A percentile compares a stretch with the other conserved stretches of the same genome.
Evolutionary conservation across 495 filamentous ascomycete species (phyloP).

Genomic region (Melanomma pulvis-pyrius): DNA sequence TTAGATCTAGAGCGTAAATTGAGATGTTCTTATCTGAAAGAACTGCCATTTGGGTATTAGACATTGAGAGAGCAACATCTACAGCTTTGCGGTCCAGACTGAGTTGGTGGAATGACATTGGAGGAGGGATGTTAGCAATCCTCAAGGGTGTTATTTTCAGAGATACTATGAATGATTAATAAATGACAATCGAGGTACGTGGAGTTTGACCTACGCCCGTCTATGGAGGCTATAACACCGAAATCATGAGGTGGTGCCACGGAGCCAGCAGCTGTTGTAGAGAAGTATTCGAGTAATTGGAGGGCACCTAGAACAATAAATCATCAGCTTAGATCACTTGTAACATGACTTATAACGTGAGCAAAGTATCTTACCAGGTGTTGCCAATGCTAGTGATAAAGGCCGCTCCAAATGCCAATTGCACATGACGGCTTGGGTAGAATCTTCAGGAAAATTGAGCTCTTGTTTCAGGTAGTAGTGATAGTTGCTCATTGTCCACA

Average conservation of each 20-base stretch:
- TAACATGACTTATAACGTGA: not conserved
- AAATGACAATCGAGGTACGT: slow-evolving; percentile 7
- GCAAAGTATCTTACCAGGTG: slow-evolving; percentile 8
- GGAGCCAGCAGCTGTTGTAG: slow-evolving; percentile 68
- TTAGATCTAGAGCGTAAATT: slow-evolving; percentile 42
- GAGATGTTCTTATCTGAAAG: slow-evolving; percentile 44
- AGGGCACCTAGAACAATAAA: slow-evolving; percentile 47
- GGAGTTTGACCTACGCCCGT: slow-evolving; percentile 65
- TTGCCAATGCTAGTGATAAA: slow-evolving; percentile 57
- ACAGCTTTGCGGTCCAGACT: slow-evolving; percentile 61
- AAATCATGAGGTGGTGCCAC: slow-evolving; percentile 72
- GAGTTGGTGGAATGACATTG: slow-evolving; percentile 84
- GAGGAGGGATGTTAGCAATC: slow-evolving; percentile 83
- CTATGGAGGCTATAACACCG: slow-evolving; percentile 83
- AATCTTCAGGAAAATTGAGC: slow-evolving; percentile 35
- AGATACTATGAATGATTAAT: slow-evolving; percentile 46
- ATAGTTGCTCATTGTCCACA: slow-evolving; percentile 98
- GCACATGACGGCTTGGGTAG: not conserved
- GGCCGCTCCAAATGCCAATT: slow-evolving; percentile 86
- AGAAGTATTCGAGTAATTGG: slow-evolving; percentile 67
- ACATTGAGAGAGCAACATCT: slow-evolving; percentile 73
- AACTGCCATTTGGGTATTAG: slow-evolving; percentile 69
- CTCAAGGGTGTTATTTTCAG: slow-evolving; percentile 86
- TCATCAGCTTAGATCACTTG: not conserved
- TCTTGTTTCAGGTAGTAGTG: slow-evolving; percentile 99